Evolutionary conservation across 192 early-diverging fungal species (phyloP).

Genomic region (Coemansia sp.): DNA sequence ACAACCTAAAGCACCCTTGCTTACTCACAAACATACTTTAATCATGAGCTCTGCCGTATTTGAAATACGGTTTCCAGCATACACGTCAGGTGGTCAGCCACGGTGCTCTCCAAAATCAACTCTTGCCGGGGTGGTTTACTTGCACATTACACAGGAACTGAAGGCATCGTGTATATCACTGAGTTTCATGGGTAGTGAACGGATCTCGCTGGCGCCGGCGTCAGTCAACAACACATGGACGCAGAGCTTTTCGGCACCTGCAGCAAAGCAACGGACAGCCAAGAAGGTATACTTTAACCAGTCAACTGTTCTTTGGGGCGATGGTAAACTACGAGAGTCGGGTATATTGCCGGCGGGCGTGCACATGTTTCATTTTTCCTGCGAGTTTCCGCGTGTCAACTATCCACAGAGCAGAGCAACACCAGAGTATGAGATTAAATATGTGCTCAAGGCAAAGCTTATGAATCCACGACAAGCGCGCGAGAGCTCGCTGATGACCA

Average conservation of each 20-base stretch:
- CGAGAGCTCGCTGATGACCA: conserved; percentile 10
- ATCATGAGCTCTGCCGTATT: conserved; percentile 23
- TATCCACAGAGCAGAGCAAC: conserved; percentile 41
- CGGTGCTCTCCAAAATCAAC: conserved; percentile 46
- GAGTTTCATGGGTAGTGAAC: conserved; percentile 38
- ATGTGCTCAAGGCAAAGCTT: conserved; percentile 36
- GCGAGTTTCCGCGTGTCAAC: conserved; percentile 51
- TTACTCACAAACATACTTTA: not conserved
- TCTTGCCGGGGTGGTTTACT: conserved; percentile 38
- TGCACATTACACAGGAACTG: conserved; percentile 17
- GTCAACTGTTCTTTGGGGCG: conserved; percentile 42
- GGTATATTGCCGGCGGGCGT: conserved; percentile 23
- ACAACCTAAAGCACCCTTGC: not conserved
- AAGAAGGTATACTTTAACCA: conserved; percentile 50
- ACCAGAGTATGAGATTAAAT: conserved; percentile 39
- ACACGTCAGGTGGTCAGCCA: conserved; percentile 41
- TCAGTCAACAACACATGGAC: conserved; percentile 29
- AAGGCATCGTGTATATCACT: conserved; percentile 32
- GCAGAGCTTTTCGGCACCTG: not conserved
- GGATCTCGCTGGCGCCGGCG: conserved; percentile 33
- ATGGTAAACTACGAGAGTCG: conserved; percentile 19
- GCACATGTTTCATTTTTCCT: conserved; percentile 54
- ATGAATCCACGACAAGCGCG: conserved; percentile 10
- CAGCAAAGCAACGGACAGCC: conserved; percentile 22
- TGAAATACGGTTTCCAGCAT: conserved; percentile 50